These are phyloP conservation scores for Haplographium delicatum DNA, from an alignment of 495 filamentous ascomycete species.

Conservation along the genomic window DNA sequence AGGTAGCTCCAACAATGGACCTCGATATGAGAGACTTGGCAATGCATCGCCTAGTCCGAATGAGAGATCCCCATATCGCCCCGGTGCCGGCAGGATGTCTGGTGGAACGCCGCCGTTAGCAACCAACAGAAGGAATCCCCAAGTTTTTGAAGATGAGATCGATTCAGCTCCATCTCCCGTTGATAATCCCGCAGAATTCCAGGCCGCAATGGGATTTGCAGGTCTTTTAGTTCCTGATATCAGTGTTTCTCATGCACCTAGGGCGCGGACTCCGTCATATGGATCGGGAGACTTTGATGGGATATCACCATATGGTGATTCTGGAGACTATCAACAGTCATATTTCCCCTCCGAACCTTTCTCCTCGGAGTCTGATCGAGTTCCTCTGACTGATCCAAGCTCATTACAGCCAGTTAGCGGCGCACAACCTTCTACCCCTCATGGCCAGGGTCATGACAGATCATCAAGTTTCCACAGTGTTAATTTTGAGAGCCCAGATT, in stretches of 20 bases:
- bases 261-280: conserved; percentile 8
- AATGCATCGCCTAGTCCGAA: conserved; percentile 22
- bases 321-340: conserved; percentile 45
- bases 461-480: conserved; percentile 56
- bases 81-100: neutral
- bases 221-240: conserved; percentile 29
- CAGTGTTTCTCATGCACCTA: conserved; percentile 22
- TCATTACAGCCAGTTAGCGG: conserved; percentile 66
- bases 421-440: conserved; percentile 22
- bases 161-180: conserved; percentile 21
- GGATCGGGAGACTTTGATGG: conserved; percentile 31
- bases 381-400: conserved; percentile 56
- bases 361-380: conserved; percentile 63
- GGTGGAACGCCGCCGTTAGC: conserved; percentile 2
- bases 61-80: no score
- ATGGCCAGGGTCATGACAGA: conserved; percentile 51
- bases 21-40: conserved; percentile 26
- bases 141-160: conserved; percentile 14
- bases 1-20: conserved; percentile 20
- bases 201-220: conserved; percentile 27
- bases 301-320: conserved; percentile 26
- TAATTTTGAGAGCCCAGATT: conserved; percentile 34
- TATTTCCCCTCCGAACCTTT: no score
- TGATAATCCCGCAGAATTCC: conserved; percentile 27
- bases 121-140: neutral